Evolutionary conservation across 768 basidiomycete species (phyloP).

Genomic region (Hericium erinaceus): DNA sequence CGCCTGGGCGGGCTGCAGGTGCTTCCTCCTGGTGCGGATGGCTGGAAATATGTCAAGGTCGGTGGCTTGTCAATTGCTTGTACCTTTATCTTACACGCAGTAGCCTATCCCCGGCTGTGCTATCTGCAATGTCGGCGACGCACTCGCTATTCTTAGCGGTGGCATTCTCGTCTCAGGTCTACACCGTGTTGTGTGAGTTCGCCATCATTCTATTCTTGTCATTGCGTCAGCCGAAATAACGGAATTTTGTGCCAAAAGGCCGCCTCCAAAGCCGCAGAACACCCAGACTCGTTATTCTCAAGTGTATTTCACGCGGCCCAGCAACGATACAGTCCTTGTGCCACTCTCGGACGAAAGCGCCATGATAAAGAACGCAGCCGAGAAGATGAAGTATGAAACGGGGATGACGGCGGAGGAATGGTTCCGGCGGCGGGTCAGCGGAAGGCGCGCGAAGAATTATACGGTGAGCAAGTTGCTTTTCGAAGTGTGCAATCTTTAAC

Average conservation of each 20-base stretch:
- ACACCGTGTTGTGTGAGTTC: slow-evolving; percentile 49
- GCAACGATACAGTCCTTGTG: slow-evolving; percentile 39
- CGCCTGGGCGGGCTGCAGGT: slow-evolving; percentile 63
- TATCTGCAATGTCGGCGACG: slow-evolving; percentile 25
- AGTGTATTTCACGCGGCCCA: slow-evolving; percentile 60
- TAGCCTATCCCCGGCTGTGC: slow-evolving; percentile 23
- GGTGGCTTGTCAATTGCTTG: not conserved
- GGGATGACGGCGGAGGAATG: slow-evolving; percentile 31
- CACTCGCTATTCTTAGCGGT: slow-evolving; percentile 22
- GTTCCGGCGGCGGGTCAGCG: slow-evolving; percentile 31
- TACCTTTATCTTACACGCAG: no score
- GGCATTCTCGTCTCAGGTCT: slow-evolving; percentile 23
- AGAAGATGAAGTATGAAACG: slow-evolving; percentile 22
- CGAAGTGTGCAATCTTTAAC: no score
- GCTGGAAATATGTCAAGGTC: slow-evolving; percentile 64
- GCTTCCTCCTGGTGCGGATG: slow-evolving; percentile 45
- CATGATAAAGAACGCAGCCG: slow-evolving; percentile 37
- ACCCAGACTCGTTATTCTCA: slow-evolving; percentile 52
- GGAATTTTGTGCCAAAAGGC: slow-evolving; percentile 10
- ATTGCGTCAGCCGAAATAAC: not conserved
- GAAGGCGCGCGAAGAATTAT: slow-evolving; percentile 32
- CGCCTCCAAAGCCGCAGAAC: slow-evolving; percentile 51
- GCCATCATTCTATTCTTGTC: not conserved
- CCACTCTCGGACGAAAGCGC: slow-evolving; percentile 44
- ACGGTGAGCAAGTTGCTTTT: slow-evolving; percentile 20